Evolutionary conservation across 495 filamentous ascomycete genomes (phyloP), one percentile per base, ranked within the genome.

Genomic region (Penicillium waksmanii): DNA sequence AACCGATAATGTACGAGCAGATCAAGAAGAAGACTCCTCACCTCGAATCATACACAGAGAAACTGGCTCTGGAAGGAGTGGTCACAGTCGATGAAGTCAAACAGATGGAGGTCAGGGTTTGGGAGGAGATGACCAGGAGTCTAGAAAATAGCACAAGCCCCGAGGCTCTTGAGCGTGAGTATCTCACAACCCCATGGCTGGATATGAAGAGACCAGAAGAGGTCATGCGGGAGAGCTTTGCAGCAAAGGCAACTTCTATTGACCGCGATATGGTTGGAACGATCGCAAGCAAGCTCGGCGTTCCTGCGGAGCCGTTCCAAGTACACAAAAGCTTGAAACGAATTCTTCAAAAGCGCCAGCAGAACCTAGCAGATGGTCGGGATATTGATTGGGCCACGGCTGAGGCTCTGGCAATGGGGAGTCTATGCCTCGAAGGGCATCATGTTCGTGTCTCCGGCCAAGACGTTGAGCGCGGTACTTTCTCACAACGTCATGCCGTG

Each of bases 71-170:
- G 60, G 92, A 96, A 69, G 88, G 90, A 58, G 92, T 90, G 54
- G 97, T 98, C 80, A 97, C 92, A 56, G 91, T 96, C 77, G 93
- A 94, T 65, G 95, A 98, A 68, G 90, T 98, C 57, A 93, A 98
- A 58, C 95, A 98, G 82, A 96, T 98, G 84, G 96, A 95, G 81
- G 89, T 94, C 75, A 98, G 96, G 95, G 95, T 97, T 48, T 98
- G 96, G 95, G 91, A 90, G 62, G 97, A 98, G 93, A 80, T 98
- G 46, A 92, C 93, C 68, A 92, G 96, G 71, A 96, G 92, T 80
- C 98, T 98, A 74, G 84, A 92, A 62, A 89, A 93, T 70, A 96
- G 92, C 77, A 97, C 92, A 77, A 93, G 98, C 69, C 98, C 98
- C 74, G 89, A 96, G 77, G 92, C 96, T 21, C 93, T 89, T 40